Percentiles rank a stretch among this genome's conserved stretches.
Conservation (phyloP, 176 grass and related monocot genomes). For the Ensete glaucum region DNA sequence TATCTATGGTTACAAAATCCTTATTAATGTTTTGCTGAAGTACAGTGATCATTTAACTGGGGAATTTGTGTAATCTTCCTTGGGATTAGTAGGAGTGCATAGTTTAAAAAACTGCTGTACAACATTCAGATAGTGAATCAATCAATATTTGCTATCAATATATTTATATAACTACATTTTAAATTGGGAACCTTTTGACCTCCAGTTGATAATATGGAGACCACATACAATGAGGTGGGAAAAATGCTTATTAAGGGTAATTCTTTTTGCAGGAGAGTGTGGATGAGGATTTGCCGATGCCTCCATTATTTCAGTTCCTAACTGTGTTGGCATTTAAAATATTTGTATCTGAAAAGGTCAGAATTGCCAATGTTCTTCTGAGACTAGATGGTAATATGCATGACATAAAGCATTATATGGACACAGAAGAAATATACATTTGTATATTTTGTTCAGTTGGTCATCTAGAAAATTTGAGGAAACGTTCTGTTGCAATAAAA, state of each 20-base stretch:
- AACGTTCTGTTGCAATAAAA: too few relatives aligned
- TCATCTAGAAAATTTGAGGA: neutral
- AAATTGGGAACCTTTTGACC: neutral
- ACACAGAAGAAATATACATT: too few relatives aligned
- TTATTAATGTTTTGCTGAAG: too few relatives aligned
- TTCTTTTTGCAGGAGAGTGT: conserved; percentile 29
- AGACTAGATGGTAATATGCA: too few relatives aligned
- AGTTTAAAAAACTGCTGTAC: too few relatives aligned
- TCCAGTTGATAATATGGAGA: neutral
- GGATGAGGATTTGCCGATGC: conserved; percentile 27
- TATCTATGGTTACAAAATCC: too few relatives aligned
- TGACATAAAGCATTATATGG: too few relatives aligned
- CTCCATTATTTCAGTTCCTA: conserved; percentile 41
- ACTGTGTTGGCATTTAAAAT: conserved; percentile 22
- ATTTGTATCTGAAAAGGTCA: conserved; percentile 21
- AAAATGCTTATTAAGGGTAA: neutral
- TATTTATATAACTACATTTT: neutral
- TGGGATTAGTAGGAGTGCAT: too few relatives aligned
- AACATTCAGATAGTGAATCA: too few relatives aligned
- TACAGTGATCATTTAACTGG: too few relatives aligned
- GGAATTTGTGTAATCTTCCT: too few relatives aligned
- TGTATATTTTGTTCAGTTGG: too few relatives aligned
- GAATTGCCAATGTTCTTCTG: neutral
- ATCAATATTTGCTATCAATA: neutral
- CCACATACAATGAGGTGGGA: neutral